Evolutionary conservation across 129 eudicot species (phyloP), one percentile per base, ranked within the genome.

Genomic region (Chrysanthemum seticuspe): DNA sequence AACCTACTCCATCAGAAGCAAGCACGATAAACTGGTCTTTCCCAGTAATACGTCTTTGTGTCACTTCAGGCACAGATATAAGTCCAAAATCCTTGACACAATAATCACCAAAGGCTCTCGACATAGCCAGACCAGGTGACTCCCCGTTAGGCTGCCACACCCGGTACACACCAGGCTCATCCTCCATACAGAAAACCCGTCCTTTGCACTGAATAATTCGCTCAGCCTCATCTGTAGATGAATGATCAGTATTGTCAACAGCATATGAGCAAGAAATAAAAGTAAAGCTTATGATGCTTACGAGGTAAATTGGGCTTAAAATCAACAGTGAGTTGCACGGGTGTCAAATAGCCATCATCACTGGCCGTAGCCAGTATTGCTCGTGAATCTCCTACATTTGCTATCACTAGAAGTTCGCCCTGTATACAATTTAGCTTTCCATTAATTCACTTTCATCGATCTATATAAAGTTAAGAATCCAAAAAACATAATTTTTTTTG

Each of bases 61-160:
- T 87, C 16, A 89, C 92, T 74, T 87, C 87, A 25, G 98, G 98
- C 65, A 85, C 84, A n/a, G 98, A 92, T 67, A 92, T 82, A 16
- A 92, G 87, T 34, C 98, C 98, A 67, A 85, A 89, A 76, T 87
- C 92, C 68, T 92, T 92, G 1, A 87, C 74, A 70, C 92, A 92
- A 63, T 82, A 87, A 79, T 92, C 98, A 68, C 98, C 98, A 44
- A 89, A 89, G 13, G 98, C 98, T 79, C 96, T 73, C 1, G 98
- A 92, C 98, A 92, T 92, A 50, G 98, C 98, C 13, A 92, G 81
- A 62, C 98, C 98, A 10, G 98, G 98, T 21, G 89, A 78, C 45
- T 89, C 95, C 75, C 82, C 90, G 27, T 84, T 65, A n/a, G 98
- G 98, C 68, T 84, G 75, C 98, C 98, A 92, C 57, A 92, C 76